These are phyloP conservation scores for Tulasnella sp. DNA, from an alignment of 768 basidiomycete species.

Conservation along the genomic window DNA sequence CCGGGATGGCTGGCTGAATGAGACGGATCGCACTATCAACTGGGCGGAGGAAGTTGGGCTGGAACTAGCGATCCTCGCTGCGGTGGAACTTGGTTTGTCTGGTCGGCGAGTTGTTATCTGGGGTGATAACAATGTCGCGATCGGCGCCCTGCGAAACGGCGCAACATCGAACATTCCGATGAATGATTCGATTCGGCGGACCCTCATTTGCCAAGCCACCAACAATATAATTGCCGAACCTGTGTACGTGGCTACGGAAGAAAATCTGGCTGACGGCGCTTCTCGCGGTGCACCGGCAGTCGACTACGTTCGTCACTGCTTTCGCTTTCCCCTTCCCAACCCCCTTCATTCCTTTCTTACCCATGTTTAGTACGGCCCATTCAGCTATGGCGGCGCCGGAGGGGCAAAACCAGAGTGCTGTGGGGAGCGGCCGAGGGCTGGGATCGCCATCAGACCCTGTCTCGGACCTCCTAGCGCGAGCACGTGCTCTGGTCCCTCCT, in stretches of 20 bases:
- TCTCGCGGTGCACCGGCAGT: neutral
- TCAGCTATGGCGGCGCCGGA: neutral
- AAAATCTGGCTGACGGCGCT: neutral
- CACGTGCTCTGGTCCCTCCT: neutral
- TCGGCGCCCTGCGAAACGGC: neutral
- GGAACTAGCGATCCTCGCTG: neutral
- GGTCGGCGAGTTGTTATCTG: neutral
- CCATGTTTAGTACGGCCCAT: neutral
- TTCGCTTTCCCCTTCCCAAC: neutral
- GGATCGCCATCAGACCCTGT: neutral
- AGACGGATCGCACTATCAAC: neutral
- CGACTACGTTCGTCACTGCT: neutral
- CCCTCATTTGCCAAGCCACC: neutral
- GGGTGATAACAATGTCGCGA: conserved; percentile 19
- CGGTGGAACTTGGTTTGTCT: neutral
- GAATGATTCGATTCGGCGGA: conserved; percentile 15
- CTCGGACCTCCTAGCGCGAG: neutral
- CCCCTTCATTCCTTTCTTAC: neutral
- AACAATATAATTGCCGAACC: neutral
- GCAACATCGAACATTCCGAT: neutral
- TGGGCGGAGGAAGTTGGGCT: conserved; percentile 24
- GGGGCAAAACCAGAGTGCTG: neutral
- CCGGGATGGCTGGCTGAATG: neutral
- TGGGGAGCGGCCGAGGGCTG: neutral
- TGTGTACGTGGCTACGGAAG: neutral